Conservation (phyloP, 2,329 filamentous ascomycete species). For the Aspergillus udagawae region DNA sequence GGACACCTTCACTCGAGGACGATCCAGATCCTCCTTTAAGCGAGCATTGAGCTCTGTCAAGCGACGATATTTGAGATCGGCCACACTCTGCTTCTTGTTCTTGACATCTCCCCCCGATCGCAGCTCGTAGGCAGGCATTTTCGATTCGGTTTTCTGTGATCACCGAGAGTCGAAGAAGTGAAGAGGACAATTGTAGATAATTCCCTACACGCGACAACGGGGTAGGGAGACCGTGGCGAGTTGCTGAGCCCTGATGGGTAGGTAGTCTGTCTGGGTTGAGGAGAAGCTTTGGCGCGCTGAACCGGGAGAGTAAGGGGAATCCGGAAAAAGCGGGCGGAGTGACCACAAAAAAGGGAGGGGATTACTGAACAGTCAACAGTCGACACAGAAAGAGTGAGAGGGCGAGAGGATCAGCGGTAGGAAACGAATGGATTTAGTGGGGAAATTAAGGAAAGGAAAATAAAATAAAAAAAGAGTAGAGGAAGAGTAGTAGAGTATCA, state of each 20-base stretch:
- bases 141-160: constrained; percentile 16
- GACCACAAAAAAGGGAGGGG: constrained; percentile 4
- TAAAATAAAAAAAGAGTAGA: constrained; percentile 8
- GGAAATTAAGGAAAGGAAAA: constrained; percentile 15
- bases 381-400: constrained; percentile 4
- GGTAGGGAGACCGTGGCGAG: not conserved
- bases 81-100: constrained; percentile 99
- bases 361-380: not conserved
- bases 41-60: constrained; percentile 96
- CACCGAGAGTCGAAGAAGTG: not conserved
- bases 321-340: constrained; percentile 6
- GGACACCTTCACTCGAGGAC: constrained; percentile 91
- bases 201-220: constrained; percentile 24
- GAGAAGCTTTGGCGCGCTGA: constrained; percentile 11
- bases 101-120: constrained; percentile 62
- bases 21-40: constrained; percentile 90
- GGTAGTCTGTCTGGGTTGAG: constrained; percentile 1
- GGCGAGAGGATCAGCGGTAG: not conserved
- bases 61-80: constrained; percentile 92
- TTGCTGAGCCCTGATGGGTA: not conserved
- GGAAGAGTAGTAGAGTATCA: constrained; percentile 13
- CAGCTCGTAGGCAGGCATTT: constrained; percentile 62
- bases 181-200: constrained; percentile 24
- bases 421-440: constrained; percentile 7
- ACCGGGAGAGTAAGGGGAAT: constrained; percentile 8